Conservation (phyloP, 768 basidiomycete genomes). For the Rickenella mellea region DNA sequence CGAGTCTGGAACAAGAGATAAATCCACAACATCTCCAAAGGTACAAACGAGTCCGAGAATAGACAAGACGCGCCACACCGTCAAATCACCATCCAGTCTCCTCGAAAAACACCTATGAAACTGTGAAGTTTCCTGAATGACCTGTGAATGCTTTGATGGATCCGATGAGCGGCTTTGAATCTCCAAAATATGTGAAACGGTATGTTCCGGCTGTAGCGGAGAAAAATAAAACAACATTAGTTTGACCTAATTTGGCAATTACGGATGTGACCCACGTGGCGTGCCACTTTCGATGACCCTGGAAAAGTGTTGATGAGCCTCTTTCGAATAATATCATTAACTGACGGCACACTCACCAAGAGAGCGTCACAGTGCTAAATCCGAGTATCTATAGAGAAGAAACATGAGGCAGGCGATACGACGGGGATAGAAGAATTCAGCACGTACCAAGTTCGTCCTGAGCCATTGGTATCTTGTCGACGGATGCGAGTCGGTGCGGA, state of each 20-base stretch:
- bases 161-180: conserved; percentile 63
- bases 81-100: neutral
- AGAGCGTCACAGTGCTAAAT: conserved; percentile 54
- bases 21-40: too few relatives aligned
- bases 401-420: neutral
- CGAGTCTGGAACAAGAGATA: conserved; percentile 3
- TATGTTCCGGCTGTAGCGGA: conserved; percentile 50
- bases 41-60: too few relatives aligned
- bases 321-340: neutral
- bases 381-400: conserved; percentile 34
- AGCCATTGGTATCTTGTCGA: conserved; percentile 63
- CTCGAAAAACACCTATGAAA: conserved; percentile 24
- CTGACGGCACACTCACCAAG: conserved; percentile 48
- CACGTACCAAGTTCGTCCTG: conserved; percentile 28
- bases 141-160: conserved; percentile 55
- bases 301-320: conserved; percentile 7
- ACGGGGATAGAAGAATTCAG: neutral
- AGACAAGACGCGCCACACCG: too few relatives aligned
- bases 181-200: conserved; percentile 63
- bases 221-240: neutral
- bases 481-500: conserved; percentile 71
- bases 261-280: conserved; percentile 29
- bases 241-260: neutral
- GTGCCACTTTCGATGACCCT: conserved; percentile 60
- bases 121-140: conserved; percentile 50